A percentile compares a stretch with the other conserved stretches of the same genome.
Conservation (phyloP, 495 filamentous ascomycete genomes). For the Rostrohypoxylon terebratum region DNA sequence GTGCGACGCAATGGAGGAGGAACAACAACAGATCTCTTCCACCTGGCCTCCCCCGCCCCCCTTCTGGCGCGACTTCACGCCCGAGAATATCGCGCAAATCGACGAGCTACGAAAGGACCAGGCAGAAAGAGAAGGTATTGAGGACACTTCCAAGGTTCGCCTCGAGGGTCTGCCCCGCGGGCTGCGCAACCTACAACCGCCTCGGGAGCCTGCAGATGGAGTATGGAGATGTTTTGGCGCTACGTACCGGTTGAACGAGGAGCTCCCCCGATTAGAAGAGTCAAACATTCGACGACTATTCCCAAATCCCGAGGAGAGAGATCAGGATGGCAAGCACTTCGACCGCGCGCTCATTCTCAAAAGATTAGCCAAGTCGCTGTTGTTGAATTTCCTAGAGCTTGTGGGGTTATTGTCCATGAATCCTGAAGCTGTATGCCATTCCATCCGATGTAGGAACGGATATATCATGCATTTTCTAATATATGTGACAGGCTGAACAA, state of each 20-base stretch:
- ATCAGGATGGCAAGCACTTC: slow-evolving; percentile 61
- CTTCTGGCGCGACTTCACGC: slow-evolving; percentile 90
- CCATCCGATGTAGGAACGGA: background rate
- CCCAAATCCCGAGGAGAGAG: slow-evolving; percentile 56
- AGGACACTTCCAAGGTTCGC: slow-evolving; percentile 46
- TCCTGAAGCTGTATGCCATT: slow-evolving; percentile 63
- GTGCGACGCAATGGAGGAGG: slow-evolving; percentile 55
- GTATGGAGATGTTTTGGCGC: slow-evolving; percentile 81
- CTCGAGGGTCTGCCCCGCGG: slow-evolving; percentile 74
- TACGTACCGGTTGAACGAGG: slow-evolving; percentile 71
- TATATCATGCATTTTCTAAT: slow-evolving; percentile 19
- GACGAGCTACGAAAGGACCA: slow-evolving; percentile 61
- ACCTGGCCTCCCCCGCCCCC: slow-evolving; percentile 84
- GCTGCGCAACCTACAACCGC: slow-evolving; percentile 83
- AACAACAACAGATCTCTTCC: slow-evolving; percentile 50
- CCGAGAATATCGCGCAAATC: slow-evolving; percentile 77
- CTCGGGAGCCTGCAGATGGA: slow-evolving; percentile 75
- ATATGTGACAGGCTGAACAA: slow-evolving; percentile 55
- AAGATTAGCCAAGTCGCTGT: slow-evolving; percentile 79
- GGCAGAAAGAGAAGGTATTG: slow-evolving; percentile 45
- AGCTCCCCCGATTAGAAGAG: slow-evolving; percentile 73
- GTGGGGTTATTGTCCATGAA: slow-evolving; percentile 74
- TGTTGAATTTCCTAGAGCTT: slow-evolving; percentile 88
- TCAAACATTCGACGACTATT: slow-evolving; percentile 78
- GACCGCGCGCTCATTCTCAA: slow-evolving; percentile 83